Evolutionary conservation across 2,329 filamentous ascomycete genomes (phyloP).

Genomic region (Paecilomyces niveus): DNA sequence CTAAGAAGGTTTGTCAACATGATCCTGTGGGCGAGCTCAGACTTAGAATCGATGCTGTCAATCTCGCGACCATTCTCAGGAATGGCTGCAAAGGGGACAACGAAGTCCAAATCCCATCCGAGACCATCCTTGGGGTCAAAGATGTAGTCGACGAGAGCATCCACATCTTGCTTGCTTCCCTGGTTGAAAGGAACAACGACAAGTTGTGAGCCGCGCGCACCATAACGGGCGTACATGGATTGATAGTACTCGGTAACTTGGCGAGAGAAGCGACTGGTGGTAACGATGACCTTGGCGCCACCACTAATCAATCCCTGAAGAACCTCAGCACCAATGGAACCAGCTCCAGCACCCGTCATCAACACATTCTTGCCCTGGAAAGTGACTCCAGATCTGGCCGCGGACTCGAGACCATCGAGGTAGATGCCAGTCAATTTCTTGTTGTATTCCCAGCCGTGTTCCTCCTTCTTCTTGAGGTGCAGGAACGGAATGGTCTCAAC

Average conservation of each 20-base stretch:
- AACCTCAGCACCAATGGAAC: slow-evolving; percentile 95
- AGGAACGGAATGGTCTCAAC: slow-evolving; percentile 97
- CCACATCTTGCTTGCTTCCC: slow-evolving; percentile 95
- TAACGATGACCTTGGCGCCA: slow-evolving; percentile 93
- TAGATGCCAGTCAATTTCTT: slow-evolving; percentile 95
- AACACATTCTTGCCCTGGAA: slow-evolving; percentile 94
- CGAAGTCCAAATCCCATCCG: slow-evolving; percentile 95
- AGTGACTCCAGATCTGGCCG: slow-evolving; percentile 77
- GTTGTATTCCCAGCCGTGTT: slow-evolving; percentile 98
- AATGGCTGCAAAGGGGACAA: slow-evolving; percentile 94
- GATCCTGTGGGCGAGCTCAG: slow-evolving; percentile 94
- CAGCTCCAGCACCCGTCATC: slow-evolving; percentile 97
- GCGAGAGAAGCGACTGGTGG: slow-evolving; percentile 90
- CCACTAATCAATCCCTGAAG: slow-evolving; percentile 93
- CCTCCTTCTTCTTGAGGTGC: slow-evolving; percentile 93
- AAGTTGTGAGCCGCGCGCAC: slow-evolving; percentile 88
- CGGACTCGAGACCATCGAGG: slow-evolving; percentile 82
- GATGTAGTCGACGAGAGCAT: slow-evolving; percentile 90
- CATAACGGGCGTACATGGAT: slow-evolving; percentile 92
- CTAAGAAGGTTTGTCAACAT: slow-evolving; percentile 97
- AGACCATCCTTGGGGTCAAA: slow-evolving; percentile 94
- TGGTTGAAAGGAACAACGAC: slow-evolving; percentile 99
- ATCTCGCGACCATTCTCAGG: slow-evolving; percentile 97
- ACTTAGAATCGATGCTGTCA: slow-evolving; percentile 92
- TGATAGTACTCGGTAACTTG: slow-evolving; percentile 99